These are phyloP conservation scores for Conticribra weissflogii DNA, from an alignment of 108 stramenopile genomes.

Conservation along the genomic window DNA sequence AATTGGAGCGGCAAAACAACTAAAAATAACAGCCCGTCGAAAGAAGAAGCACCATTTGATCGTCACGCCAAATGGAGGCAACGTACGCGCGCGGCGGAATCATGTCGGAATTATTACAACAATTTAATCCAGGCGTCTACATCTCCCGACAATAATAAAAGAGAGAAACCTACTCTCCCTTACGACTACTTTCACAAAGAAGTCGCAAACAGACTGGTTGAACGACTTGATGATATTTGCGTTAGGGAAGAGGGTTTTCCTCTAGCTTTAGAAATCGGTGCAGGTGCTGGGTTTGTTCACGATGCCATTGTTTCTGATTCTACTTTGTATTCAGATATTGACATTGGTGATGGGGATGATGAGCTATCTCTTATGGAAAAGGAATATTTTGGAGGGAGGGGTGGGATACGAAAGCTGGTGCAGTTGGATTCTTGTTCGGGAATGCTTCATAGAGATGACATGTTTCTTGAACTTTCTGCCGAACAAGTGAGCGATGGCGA, in stretches of 20 bases:
- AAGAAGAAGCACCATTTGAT: conserved; percentile 65
- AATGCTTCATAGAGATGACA: conserved; percentile 70
- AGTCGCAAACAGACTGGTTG: conserved; percentile 76
- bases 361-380: conserved; percentile 46
- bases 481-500: no score
- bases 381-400: conserved; percentile 71
- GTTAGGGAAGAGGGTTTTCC: conserved; percentile 67
- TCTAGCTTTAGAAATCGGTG: conserved; percentile 81
- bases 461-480: no score
- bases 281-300: conserved; percentile 68
- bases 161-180: conserved; percentile 13
- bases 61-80: conserved; percentile 67
- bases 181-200: conserved; percentile 86
- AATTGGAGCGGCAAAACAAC: not conserved
- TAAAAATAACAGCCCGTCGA: not conserved
- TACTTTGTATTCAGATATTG: no score
- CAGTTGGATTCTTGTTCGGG: conserved; percentile 72
- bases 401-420: conserved; percentile 82
- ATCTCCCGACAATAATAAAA: not conserved
- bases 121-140: not conserved
- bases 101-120: conserved; percentile 22
- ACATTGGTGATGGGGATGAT: conserved; percentile 8
- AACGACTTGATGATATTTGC: conserved; percentile 84
- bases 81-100: conserved; percentile 64
- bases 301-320: conserved; percentile 55